Evolutionary conservation across 2,329 filamentous ascomycete species (phyloP), one percentile per base, ranked within the genome.

Genomic region (Claviceps monticola): DNA sequence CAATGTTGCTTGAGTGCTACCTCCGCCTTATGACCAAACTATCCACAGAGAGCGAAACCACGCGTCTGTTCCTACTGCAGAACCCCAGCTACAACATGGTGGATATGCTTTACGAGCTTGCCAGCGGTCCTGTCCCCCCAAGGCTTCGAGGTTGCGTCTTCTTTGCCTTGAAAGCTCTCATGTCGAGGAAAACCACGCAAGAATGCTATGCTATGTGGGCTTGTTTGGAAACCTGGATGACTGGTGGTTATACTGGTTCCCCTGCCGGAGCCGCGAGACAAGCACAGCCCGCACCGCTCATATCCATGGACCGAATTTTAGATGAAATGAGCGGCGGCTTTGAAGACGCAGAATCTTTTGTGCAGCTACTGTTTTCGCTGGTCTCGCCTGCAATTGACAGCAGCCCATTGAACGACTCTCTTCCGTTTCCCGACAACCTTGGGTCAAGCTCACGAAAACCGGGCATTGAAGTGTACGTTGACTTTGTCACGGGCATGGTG

Each of bases 1-100:
- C 85, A n/a, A 86, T 95, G 68, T 96, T 98, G 88, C 75, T 98
- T 29, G 89, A 96, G 63, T 91, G 88, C 59, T 97, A 97, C 64
- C 74, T 98, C 50, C 82, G 91, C 34, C 76, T 98, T 5, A 86
- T 95, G 59, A 81, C 88, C 3, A 88, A 94, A 65, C 73, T 98
- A 9, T 83, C 84, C 55, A 75, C 78, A 21, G 82, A 91, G 62
- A 95, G 88, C 61, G 73, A 78, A 53, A 71, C 74, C 19, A 85
- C 88, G 1, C 79, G 91, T 48, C 70, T 78, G 37, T 95, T 84
- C 73, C 74, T 97, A 54, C 71, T 94, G 21, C 76, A 80, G 43
- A 76, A 73, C 51, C 66, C 82, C 21, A 76, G 66, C 5, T 83
- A 87, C 59, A 82, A 81, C 57, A 71, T 96, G 42, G 76, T 86